Evolutionary conservation across 257 asterid species (phyloP).

Genomic region (Anisodus acutangulus): DNA sequence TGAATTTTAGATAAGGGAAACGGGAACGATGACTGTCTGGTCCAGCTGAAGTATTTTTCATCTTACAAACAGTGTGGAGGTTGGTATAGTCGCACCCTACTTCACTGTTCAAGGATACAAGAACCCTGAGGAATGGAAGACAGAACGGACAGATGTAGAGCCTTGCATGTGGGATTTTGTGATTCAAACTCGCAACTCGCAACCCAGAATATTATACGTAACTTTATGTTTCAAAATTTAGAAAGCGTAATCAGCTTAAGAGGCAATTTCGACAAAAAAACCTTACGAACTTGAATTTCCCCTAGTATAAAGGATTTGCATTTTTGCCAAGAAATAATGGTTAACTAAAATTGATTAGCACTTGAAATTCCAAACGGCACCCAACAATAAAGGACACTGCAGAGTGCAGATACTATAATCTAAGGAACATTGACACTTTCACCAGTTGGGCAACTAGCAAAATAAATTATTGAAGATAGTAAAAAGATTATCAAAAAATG

Average conservation of each 20-base stretch:
- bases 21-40: too few species aligned
- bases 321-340: too few species aligned
- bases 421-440: background rate
- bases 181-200: too few species aligned
- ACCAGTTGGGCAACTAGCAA: background rate
- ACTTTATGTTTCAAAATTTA: background rate
- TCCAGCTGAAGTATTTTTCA: background rate
- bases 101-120: background rate
- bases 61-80: background rate
- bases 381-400: background rate
- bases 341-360: background rate
- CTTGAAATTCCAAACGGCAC: background rate
- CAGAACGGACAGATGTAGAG: background rate
- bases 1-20: too few species aligned
- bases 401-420: background rate
- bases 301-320: background rate
- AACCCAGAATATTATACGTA: background rate
- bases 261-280: background rate
- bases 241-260: background rate
- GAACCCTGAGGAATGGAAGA: background rate
- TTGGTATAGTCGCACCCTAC: background rate
- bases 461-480: background rate
- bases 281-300: background rate
- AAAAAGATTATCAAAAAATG: background rate
- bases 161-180: background rate